Evolutionary conservation across 2,329 filamentous ascomycete genomes (phyloP).

Genomic region (Lachnellula cervina): DNA sequence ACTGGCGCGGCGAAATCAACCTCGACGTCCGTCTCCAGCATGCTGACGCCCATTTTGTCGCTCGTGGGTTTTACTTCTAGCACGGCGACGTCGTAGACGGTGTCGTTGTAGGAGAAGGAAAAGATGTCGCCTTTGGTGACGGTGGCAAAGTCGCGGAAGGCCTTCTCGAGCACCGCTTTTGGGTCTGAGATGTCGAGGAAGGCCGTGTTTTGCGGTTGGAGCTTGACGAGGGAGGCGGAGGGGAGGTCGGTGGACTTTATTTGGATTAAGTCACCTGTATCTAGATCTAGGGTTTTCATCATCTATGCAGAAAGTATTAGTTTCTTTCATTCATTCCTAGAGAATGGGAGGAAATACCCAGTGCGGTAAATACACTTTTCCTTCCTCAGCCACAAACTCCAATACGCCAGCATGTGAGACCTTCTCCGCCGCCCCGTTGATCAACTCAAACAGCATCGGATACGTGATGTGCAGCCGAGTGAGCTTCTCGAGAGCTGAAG

Average conservation of each 20-base stretch:
- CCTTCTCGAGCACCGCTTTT: constrained; percentile 93
- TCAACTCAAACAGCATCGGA: constrained; percentile 93
- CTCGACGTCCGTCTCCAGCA: constrained; percentile 92
- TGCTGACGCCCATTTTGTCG: constrained; percentile 81
- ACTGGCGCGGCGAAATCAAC: constrained; percentile 94
- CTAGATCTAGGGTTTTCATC: constrained; percentile 86
- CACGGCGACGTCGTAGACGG: constrained; percentile 87
- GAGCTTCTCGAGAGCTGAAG: constrained; percentile 93
- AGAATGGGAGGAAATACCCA: constrained; percentile 58
- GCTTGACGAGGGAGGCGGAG: constrained; percentile 87
- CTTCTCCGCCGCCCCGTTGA: constrained; percentile 74
- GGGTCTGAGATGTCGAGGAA: constrained; percentile 98
- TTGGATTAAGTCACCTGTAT: constrained; percentile 91
- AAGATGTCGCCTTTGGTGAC: constrained; percentile 92
- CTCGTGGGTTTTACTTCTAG: constrained; percentile 86
- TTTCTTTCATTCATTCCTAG: background rate
- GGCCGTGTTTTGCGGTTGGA: constrained; percentile 86
- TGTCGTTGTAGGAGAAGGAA: constrained; percentile 95
- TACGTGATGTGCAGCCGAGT: constrained; percentile 95
- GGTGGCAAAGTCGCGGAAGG: constrained; percentile 92
- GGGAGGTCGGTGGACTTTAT: constrained; percentile 92
- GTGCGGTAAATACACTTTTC: constrained; percentile 89
- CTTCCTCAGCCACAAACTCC: constrained; percentile 97
- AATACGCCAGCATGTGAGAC: constrained; percentile 91
- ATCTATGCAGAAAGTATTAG: constrained; percentile 50